phyloP scores from a whole-genome alignment of 495 filamentous ascomycete species.

The Penicillium cataractarum region DNA sequence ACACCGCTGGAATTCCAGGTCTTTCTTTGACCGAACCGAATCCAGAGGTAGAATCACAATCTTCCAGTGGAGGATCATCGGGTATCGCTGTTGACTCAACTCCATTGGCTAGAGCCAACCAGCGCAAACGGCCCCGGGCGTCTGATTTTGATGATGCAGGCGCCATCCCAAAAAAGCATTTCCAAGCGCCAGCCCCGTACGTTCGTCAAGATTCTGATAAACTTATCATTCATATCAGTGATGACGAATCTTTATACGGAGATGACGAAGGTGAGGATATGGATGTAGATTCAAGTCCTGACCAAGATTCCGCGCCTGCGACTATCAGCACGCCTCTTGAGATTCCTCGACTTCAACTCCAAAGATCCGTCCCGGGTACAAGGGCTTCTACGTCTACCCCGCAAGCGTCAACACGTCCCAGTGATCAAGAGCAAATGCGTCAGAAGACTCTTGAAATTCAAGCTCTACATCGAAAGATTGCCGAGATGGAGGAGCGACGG shows the following conservation, averaged over 20 bases:
- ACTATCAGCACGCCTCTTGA: conserved; percentile 2
- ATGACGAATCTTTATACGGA: conserved; percentile 58
- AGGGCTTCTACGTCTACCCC: conserved; percentile 42
- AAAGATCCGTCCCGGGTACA: conserved; percentile 12
- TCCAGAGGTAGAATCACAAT: conserved; percentile 9
- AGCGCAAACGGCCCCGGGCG: conserved; percentile 82
- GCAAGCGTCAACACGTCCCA: conserved; percentile 35
- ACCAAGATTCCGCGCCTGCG: conserved; percentile 8
- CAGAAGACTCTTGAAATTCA: conserved; percentile 71
- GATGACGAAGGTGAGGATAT: conserved; percentile 44
- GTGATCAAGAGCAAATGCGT: conserved; percentile 60
- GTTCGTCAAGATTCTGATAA: conserved; percentile 25
- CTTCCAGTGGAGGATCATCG: conserved; percentile 13
- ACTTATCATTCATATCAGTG: conserved; percentile 77
- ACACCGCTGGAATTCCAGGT: conserved; percentile 52
- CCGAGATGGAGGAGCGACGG: conserved; percentile 71
- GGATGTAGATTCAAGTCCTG: conserved; percentile 34
- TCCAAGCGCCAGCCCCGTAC: conserved; percentile 36
- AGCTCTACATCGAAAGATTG: conserved; percentile 74
- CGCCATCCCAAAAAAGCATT: conserved; percentile 63
- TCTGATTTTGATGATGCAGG: conserved; percentile 70
- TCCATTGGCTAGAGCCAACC: conserved; percentile 32
- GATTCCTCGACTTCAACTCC: conserved; percentile 12
- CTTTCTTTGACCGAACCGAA: conserved; percentile 51
- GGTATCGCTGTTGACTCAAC: conserved; percentile 28